These are phyloP conservation scores for Teratosphaeria pseudoeucalypti DNA, from an alignment of 2,329 filamentous ascomycete genomes.

Conservation along the genomic window DNA sequence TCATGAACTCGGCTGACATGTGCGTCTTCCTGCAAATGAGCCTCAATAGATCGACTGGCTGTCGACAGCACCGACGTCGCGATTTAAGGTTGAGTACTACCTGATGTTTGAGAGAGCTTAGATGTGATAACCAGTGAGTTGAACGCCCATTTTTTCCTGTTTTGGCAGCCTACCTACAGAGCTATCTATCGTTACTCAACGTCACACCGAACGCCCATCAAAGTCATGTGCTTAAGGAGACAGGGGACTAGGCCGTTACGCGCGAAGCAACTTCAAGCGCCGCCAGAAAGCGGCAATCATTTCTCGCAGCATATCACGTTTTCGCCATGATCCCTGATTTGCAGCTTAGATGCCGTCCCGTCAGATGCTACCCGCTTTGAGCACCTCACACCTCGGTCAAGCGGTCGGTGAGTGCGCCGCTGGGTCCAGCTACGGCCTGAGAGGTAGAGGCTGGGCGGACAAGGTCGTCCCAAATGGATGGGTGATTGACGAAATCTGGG, in stretches of 20 bases:
- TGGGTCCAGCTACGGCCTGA: neutral
- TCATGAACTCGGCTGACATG: too few relatives aligned
- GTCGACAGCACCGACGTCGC: too few relatives aligned
- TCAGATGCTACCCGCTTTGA: neutral
- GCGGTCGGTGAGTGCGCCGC: neutral
- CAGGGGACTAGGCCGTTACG: neutral
- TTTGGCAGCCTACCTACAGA: neutral
- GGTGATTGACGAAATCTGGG: neutral
- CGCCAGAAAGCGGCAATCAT: neutral
- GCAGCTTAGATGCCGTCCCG: neutral
- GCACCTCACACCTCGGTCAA: neutral
- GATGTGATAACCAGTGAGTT: too few relatives aligned
- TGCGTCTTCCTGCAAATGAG: neutral
- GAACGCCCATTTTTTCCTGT: neutral
- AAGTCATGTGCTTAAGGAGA: neutral
- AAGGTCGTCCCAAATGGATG: neutral
- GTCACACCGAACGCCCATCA: neutral
- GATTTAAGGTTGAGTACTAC: too few relatives aligned
- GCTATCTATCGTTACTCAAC: neutral
- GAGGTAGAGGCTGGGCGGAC: neutral
- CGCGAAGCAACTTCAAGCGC: neutral
- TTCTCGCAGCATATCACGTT: neutral
- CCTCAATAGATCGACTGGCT: too few relatives aligned
- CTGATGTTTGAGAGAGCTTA: too few relatives aligned
- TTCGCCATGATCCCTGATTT: neutral